Base-by-base conservation (phyloP, 352 stramenopile genomes). In the Globisporangium polare region DNA sequence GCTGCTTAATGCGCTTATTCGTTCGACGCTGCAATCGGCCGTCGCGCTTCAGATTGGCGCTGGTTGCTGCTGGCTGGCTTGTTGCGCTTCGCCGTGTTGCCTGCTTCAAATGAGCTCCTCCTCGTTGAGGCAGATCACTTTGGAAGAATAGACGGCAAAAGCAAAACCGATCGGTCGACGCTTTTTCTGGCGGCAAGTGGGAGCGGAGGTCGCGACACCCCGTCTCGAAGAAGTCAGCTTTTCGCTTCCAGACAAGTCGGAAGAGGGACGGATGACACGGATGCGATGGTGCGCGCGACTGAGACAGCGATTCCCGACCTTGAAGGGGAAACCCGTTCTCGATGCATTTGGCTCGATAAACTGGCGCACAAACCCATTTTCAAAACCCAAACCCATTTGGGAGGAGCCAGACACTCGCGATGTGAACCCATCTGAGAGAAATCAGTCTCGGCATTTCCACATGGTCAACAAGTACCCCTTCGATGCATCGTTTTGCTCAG, bases 401-500 rank as follows among this genome's bases (percentile, higher is more conserved):
- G 7, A 59, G 33, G n/a, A n/a, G 41, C n/a, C 27, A 39, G 54
- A 43, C 47, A 39, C 41, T 61, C 15, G 29, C 8, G 53, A 27
- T 45, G 54, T 61, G 54, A 61, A 61, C 54, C 54, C 54, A 61
- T 61, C 27, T 61, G 54, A 53, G 20, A 61, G 29, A 61, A 61
- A 49, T 61, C 54, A 49, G 39, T 12, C 33, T 20, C 41, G 33
- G 10, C 6, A 41, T 52, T 61, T 29, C 54, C 41, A 45, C n/a
- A 42, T 45, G 37, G 41, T 61, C 13, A 18, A 15, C 26, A 15
- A 59, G 10, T 20, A 20, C 5, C 6, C 24, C 17, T 31, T 17
- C 12, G 15, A 17, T 15, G 0, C 12, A 60, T 51, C 18, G 54
- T 22, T 24, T 63, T 63, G 8, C 35, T 50, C n/a, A 49, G 58